Percentiles rank a stretch among this genome's conserved stretches.
phyloP scores from a whole-genome alignment of 2,329 filamentous ascomycete species.

The Pezizomycotina sp. region DNA sequence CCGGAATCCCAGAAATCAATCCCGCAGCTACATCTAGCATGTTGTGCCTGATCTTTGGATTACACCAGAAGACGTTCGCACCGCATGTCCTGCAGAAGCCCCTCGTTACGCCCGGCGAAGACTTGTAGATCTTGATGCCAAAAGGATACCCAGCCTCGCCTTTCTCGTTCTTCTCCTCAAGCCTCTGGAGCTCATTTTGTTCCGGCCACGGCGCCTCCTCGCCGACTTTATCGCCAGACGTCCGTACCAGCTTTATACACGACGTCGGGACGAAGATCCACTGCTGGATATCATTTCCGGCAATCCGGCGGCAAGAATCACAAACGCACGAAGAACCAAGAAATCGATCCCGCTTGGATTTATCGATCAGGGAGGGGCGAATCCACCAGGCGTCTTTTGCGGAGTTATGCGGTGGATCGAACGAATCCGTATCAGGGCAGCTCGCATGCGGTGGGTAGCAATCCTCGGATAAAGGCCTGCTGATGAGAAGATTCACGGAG shows the following conservation, averaged over 20 bases:
- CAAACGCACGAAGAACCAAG: slow-evolving; percentile 37
- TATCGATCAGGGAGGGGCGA: neutral
- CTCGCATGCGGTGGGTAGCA: slow-evolving; percentile 4
- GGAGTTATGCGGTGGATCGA: slow-evolving; percentile 10
- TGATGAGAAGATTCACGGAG: slow-evolving; percentile 5
- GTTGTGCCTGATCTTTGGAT: too few relatives aligned
- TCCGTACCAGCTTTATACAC: slow-evolving; percentile 29
- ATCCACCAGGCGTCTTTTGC: slow-evolving; percentile 14
- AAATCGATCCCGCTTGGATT: slow-evolving; percentile 5
- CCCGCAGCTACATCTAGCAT: too few relatives aligned
- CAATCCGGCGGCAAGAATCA: slow-evolving; percentile 42
- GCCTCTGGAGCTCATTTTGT: slow-evolving; percentile 27
- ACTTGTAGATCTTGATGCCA: slow-evolving; percentile 38
- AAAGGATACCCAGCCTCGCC: too few relatives aligned
- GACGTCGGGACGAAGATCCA: slow-evolving; percentile 48
- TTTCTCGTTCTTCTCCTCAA: slow-evolving; percentile 28
- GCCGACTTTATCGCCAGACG: slow-evolving; percentile 2
- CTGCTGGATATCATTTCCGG: slow-evolving; percentile 46
- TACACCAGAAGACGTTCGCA: slow-evolving; percentile 49
- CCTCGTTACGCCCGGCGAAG: slow-evolving; percentile 38
- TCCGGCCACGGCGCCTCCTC: slow-evolving; percentile 5
- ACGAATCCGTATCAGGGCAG: slow-evolving; percentile 9
- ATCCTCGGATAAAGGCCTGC: neutral
- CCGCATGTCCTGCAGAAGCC: slow-evolving; percentile 48
- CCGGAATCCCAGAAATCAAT: too few relatives aligned